A percentile compares a stretch with the other conserved stretches of the same genome.
These are phyloP conservation scores for Candida yuanshanica DNA, from an alignment of 805 yeast genomes.

Conservation along the genomic window DNA sequence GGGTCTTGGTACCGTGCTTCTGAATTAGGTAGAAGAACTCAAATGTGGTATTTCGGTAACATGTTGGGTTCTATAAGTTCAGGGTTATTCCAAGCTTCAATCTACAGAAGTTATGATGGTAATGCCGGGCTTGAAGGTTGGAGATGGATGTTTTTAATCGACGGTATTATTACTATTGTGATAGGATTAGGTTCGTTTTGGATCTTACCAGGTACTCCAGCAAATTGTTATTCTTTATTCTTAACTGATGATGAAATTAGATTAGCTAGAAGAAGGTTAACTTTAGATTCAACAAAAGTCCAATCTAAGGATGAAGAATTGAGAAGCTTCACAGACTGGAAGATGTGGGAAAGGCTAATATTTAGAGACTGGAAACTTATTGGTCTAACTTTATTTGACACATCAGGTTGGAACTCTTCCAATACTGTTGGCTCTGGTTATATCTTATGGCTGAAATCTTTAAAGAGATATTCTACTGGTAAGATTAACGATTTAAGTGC, in stretches of 20 bases:
- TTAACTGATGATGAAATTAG: slow-evolving; percentile 52
- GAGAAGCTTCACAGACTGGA: slow-evolving; percentile 32
- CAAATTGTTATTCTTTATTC: slow-evolving; percentile 44
- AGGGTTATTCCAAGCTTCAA: slow-evolving; percentile 44
- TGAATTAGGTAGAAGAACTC: slow-evolving; percentile 54
- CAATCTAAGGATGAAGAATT: slow-evolving; percentile 21
- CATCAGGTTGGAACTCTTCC: slow-evolving; percentile 50
- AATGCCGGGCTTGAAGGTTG: slow-evolving; percentile 5
- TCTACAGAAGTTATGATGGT: slow-evolving; percentile 7
- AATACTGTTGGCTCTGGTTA: slow-evolving; percentile 36
- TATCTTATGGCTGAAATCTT: slow-evolving; percentile 41
- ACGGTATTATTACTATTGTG: slow-evolving; percentile 6
- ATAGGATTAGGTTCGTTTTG: slow-evolving; percentile 44
- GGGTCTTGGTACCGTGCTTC: slow-evolving; percentile 52
- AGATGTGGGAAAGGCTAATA: slow-evolving; percentile 43
- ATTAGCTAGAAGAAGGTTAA: slow-evolving; percentile 41
- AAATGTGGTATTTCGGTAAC: slow-evolving; percentile 55
- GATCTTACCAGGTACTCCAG: slow-evolving; percentile 62
- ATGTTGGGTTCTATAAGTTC: slow-evolving; percentile 58
- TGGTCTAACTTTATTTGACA: slow-evolving; percentile 42
- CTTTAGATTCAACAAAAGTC: slow-evolving; percentile 27
- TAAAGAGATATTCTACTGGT: slow-evolving; percentile 31
- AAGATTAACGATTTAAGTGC: slow-evolving; percentile 36
- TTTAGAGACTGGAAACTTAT: slow-evolving; percentile 50
- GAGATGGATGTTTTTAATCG: slow-evolving; percentile 9